These are phyloP conservation scores for Aspergillus olivimuriae DNA, from an alignment of 495 filamentous ascomycete species.

Conservation along the genomic window DNA sequence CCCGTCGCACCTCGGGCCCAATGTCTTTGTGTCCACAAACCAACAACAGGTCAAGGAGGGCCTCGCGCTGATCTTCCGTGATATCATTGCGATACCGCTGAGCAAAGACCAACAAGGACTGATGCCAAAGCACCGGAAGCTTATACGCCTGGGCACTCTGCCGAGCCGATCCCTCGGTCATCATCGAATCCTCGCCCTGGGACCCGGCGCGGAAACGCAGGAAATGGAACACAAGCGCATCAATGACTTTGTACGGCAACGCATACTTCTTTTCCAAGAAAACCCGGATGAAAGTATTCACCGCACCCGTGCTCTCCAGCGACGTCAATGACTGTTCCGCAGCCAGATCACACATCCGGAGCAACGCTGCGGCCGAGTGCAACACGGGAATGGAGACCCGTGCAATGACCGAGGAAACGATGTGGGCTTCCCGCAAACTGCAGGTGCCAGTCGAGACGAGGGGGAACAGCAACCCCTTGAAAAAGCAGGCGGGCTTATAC, in stretches of 20 bases:
- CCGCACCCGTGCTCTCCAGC: conserved; percentile 71
- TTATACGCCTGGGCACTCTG: conserved; percentile 46
- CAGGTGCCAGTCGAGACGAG: conserved; percentile 70
- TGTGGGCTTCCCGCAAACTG: conserved; percentile 85
- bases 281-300: conserved; percentile 86
- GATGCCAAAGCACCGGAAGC: conserved; percentile 86
- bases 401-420: conserved; percentile 75
- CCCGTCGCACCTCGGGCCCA: conserved; percentile 84
- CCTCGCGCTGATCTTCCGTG: conserved; percentile 89
- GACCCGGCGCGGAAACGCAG: conserved; percentile 68
- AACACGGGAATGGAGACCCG: conserved; percentile 79
- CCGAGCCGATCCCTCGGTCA: conserved; percentile 30
- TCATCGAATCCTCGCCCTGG: conserved; percentile 41
- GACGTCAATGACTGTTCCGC: conserved; percentile 74
- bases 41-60: conserved; percentile 80
- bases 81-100: conserved; percentile 91
- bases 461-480: conserved; percentile 94
- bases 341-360: conserved; percentile 87
- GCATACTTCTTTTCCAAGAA: conserved; percentile 97
- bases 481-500: conserved; percentile 94
- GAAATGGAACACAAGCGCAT: conserved; percentile 94
- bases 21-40: conserved; percentile 83
- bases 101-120: conserved; percentile 81
- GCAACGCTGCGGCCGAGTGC: conserved; percentile 86
- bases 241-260: conserved; percentile 88